These are phyloP conservation scores for Eucalyptus dawsonii DNA, from an alignment of 345 rosid species.

Conservation along the genomic window DNA sequence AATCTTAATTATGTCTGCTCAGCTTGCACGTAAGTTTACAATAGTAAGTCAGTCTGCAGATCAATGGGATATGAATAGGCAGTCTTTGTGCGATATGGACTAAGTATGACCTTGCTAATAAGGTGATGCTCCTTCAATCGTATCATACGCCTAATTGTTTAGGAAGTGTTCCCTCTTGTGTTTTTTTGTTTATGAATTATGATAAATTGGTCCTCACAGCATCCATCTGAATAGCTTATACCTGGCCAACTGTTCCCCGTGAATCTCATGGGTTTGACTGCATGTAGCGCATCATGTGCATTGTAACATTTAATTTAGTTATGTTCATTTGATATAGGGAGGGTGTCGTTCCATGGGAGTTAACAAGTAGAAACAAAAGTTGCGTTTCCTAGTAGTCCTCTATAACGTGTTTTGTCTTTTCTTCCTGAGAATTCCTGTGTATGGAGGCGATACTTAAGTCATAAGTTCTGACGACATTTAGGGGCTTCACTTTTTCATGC, in stretches of 20 bases:
- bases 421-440: neutral
- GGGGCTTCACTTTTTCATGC: neutral
- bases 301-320: neutral
- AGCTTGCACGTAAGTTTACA: neutral
- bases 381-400: neutral
- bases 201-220: neutral
- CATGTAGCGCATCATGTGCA: neutral
- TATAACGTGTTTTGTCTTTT: neutral
- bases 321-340: neutral
- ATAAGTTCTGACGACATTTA: neutral
- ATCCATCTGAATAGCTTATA: neutral
- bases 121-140: neutral
- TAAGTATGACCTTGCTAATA: neutral
- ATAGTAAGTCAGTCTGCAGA: neutral
- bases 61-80: neutral
- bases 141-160: neutral
- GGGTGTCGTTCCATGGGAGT: neutral
- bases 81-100: neutral
- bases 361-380: neutral
- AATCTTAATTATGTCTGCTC: neutral
- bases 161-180: neutral
- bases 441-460: neutral
- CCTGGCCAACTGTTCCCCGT: neutral
- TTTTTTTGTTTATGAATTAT: neutral
- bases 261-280: neutral